Evolutionary conservation across 352 stramenopile species (phyloP).

Genomic region (Globisporangium acanthophoron): DNA sequence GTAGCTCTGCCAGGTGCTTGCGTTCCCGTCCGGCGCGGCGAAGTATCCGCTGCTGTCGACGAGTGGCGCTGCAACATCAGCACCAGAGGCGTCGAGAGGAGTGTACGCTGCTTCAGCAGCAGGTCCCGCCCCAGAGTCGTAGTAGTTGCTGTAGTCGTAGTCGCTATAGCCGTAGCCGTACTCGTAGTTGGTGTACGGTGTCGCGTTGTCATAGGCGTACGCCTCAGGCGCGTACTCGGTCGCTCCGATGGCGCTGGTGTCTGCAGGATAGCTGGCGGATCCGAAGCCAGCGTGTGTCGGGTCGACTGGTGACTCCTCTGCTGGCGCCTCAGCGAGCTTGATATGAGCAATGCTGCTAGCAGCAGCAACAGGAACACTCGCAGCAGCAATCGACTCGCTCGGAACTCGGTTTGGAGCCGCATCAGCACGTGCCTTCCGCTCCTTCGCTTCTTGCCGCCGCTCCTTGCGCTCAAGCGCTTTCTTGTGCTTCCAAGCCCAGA

Average conservation of each 20-base stretch:
- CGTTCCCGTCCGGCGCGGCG: constrained; percentile 23
- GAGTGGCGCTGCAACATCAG: constrained; percentile 3
- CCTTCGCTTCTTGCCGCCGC: constrained; percentile 14
- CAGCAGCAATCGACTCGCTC: not conserved
- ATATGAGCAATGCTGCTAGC: not conserved
- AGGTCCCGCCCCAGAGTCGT: not conserved
- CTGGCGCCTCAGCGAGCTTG: not conserved
- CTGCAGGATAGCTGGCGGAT: not conserved
- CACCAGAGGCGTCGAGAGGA: not conserved
- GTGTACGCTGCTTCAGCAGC: not conserved
- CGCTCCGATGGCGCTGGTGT: not conserved
- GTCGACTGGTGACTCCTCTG: not conserved
- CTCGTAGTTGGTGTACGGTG: constrained; percentile 21
- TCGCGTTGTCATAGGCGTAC: not conserved
- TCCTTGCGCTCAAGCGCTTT: constrained; percentile 24
- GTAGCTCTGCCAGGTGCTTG: constrained; percentile 24
- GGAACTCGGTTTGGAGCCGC: not conserved
- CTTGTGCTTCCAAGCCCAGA: constrained; percentile 43
- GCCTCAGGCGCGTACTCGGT: constrained; percentile 17
- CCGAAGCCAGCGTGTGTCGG: not conserved
- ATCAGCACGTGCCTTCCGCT: constrained; percentile 5
- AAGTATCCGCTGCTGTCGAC: constrained; percentile 29
- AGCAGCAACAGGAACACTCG: not conserved
- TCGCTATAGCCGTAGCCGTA: constrained; percentile 17
- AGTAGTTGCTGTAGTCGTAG: constrained; percentile 11